Percentiles rank a stretch among this genome's conserved stretches.
These are phyloP conservation scores for Hypomontagnella monticulosa DNA, from an alignment of 495 filamentous ascomycete genomes.

Conservation along the genomic window DNA sequence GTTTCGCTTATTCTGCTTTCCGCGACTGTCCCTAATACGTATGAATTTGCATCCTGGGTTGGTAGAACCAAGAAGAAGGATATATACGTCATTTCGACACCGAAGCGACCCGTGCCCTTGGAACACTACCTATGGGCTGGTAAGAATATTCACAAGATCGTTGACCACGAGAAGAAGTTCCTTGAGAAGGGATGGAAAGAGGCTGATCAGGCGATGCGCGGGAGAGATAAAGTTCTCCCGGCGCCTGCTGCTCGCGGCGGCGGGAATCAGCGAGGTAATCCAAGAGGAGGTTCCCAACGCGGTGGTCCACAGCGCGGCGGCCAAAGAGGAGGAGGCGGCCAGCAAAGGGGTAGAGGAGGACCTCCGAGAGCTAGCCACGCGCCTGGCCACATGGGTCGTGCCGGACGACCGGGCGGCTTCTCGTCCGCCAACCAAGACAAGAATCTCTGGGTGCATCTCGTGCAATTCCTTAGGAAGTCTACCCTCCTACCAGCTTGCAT, in stretches of 20 bases:
- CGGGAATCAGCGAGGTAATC: conserved; percentile 65
- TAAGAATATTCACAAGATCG: conserved; percentile 93
- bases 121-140: conserved; percentile 97
- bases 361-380: conserved; percentile 65
- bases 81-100: conserved; percentile 98
- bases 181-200: conserved; percentile 93
- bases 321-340: conserved; percentile 68
- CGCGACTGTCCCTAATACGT: conserved; percentile 95
- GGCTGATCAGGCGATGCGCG: conserved; percentile 83
- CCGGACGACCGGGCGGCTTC: conserved; percentile 81
- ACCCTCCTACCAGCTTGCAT: conserved; percentile 90
- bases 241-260: conserved; percentile 58
- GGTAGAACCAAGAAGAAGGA: conserved; percentile 98
- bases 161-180: conserved; percentile 90
- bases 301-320: conserved; percentile 63
- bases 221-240: conserved; percentile 75
- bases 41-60: conserved; percentile 98
- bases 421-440: conserved; percentile 91
- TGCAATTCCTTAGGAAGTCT: conserved; percentile 87
- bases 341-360: conserved; percentile 66
- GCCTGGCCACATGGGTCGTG: conserved; percentile 86
- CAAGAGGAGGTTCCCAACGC: conserved; percentile 58
- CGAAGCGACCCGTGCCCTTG: conserved; percentile 91
- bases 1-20: conserved; percentile 94
- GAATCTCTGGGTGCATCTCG: conserved; percentile 95